Percentiles rank a stretch among this genome's conserved stretches.
These are phyloP conservation scores for Hypocreales sp. DNA, from an alignment of 2,329 filamentous ascomycete genomes.

Conservation along the genomic window DNA sequence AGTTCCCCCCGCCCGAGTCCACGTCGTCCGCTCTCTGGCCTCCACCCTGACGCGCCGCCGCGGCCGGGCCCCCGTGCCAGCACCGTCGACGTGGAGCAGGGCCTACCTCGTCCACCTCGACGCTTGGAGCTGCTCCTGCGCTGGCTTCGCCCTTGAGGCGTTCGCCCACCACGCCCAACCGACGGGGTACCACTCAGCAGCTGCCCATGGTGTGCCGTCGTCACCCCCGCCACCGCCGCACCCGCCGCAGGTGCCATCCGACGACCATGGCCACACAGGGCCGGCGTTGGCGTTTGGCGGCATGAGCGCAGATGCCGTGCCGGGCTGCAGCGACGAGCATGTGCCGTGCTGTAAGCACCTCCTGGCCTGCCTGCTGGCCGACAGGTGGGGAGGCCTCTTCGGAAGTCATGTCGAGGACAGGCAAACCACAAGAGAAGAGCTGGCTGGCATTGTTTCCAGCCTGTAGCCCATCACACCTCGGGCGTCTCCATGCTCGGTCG, in stretches of 20 bases:
- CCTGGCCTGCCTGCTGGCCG: slow-evolving; percentile 64
- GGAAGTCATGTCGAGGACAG: slow-evolving; percentile 38
- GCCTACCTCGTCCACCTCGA: slow-evolving; percentile 58
- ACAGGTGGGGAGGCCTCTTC: slow-evolving; percentile 45
- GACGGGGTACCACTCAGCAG: too few species aligned
- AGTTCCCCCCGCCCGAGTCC: slow-evolving; percentile 19
- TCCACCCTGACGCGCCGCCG: slow-evolving; percentile 13
- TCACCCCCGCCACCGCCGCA: not conserved
- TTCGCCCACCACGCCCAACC: slow-evolving; percentile 23
- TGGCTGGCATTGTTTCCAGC: slow-evolving; percentile 51
- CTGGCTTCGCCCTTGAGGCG: slow-evolving; percentile 62
- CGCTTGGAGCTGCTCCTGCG: slow-evolving; percentile 84
- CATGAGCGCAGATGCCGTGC: slow-evolving; percentile 23
- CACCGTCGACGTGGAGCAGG: too few species aligned
- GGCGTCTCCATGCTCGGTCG: too few species aligned
- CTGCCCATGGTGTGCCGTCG: not conserved
- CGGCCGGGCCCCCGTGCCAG: slow-evolving; percentile 4
- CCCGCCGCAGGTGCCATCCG: not conserved
- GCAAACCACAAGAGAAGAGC: slow-evolving; percentile 44
- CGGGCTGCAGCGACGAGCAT: slow-evolving; percentile 13
- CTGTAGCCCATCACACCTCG: too few species aligned
- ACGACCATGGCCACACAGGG: too few species aligned
- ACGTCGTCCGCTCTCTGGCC: slow-evolving; percentile 48
- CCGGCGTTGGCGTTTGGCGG: slow-evolving; percentile 45
- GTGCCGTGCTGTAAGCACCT: slow-evolving; percentile 73